A percentile compares a stretch with the other conserved stretches of the same genome.
phyloP scores from a whole-genome alignment of 345 rosid species.

The Pugionium dolabratum region DNA sequence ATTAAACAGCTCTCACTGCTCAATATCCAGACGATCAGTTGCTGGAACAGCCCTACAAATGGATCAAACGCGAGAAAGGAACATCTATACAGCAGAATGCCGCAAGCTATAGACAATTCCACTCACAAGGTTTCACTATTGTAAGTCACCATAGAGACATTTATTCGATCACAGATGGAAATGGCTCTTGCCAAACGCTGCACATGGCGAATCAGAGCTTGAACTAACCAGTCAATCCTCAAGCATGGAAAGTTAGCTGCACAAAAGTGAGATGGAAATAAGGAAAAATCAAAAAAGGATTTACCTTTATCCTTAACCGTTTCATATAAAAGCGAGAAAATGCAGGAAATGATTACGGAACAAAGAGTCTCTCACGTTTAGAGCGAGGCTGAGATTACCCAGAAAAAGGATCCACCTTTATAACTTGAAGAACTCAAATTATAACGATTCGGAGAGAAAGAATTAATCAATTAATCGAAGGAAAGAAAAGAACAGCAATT shows the following conservation, averaged over 20 bases:
- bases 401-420: slow-evolving; percentile 28
- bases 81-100: slow-evolving; percentile 5
- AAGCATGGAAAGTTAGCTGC: slow-evolving; percentile 35
- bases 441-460: neutral
- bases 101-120: neutral
- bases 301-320: slow-evolving; percentile 4
- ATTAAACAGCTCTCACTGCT: slow-evolving; percentile 3
- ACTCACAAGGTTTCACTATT: neutral
- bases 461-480: neutral
- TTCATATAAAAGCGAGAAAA: slow-evolving; percentile 9
- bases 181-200: neutral
- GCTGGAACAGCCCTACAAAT: neutral
- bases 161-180: neutral
- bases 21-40: slow-evolving; percentile 5
- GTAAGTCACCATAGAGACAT: neutral
- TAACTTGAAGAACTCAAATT: slow-evolving; percentile 22
- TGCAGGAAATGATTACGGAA: neutral
- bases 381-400: slow-evolving; percentile 19
- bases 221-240: slow-evolving; percentile 33
- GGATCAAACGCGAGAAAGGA: slow-evolving; percentile 5
- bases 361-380: slow-evolving; percentile 30
- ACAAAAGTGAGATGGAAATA: slow-evolving; percentile 4
- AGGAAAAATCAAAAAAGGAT: neutral
- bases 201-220: slow-evolving; percentile 3
- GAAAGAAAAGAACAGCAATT: too few species aligned